These are phyloP conservation scores for Pelargonium australe DNA, from an alignment of 441 rosid genomes.

Conservation along the genomic window DNA sequence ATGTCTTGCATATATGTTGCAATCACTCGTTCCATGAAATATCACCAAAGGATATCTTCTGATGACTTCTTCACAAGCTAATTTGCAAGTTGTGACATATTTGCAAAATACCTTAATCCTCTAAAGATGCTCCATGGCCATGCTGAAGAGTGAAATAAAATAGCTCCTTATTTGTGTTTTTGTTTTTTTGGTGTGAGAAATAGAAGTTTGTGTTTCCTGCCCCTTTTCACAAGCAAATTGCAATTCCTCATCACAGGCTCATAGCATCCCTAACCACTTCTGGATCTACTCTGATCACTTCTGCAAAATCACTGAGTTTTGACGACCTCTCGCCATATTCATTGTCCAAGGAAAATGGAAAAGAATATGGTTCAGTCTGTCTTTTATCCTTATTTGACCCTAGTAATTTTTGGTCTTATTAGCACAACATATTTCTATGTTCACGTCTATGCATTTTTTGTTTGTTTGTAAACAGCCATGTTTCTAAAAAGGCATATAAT, in stretches of 20 bases:
- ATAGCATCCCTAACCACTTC: neutral
- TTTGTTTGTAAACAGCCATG: neutral
- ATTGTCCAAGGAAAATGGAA: neutral
- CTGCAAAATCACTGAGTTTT: neutral
- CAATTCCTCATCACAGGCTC: neutral
- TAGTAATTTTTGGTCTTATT: neutral
- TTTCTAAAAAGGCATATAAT: neutral
- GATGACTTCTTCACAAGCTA: neutral
- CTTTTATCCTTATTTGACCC: neutral
- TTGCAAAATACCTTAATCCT: neutral
- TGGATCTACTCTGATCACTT: neutral
- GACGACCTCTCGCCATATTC: neutral
- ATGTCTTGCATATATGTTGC: neutral
- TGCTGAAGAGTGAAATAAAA: constrained; percentile 1
- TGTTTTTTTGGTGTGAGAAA: neutral
- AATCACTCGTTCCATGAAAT: neutral
- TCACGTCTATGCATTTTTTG: too few species aligned
- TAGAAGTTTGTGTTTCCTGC: neutral
- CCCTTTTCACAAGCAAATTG: neutral
- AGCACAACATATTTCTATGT: neutral
- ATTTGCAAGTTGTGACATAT: neutral
- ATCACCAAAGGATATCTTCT: constrained; percentile 1
- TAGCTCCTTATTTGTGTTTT: neutral
- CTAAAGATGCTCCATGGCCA: neutral
- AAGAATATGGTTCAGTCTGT: neutral